These are phyloP conservation scores for Thinopyrum elongatum DNA, from an alignment of 176 grass and related monocot species.

Conservation along the genomic window DNA sequence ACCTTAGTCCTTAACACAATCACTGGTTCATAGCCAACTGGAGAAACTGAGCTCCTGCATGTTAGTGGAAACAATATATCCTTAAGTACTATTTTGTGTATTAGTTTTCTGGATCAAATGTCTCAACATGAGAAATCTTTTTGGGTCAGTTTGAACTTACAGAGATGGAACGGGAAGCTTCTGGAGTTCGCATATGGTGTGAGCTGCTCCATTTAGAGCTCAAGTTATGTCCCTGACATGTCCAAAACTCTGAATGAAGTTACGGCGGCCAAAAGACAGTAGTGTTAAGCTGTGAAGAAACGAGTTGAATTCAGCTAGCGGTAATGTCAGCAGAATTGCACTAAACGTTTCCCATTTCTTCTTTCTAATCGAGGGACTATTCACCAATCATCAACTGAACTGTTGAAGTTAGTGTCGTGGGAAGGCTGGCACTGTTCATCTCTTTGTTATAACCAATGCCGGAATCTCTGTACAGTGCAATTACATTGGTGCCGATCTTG, in stretches of 20 bases:
- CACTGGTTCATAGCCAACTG: not conserved
- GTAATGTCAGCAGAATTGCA: not conserved
- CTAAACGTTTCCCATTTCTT: not conserved
- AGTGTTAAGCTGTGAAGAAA: not conserved
- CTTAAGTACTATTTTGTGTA: not conserved
- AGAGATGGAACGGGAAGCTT: not conserved
- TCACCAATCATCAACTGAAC: not conserved
- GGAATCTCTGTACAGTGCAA: constrained; percentile 12
- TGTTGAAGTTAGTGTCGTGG: not conserved
- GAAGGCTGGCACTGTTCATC: not conserved
- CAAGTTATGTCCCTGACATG: not conserved
- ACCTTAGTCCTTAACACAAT: not conserved
- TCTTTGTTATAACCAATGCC: not conserved
- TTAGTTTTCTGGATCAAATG: not conserved
- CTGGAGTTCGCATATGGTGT: not conserved
- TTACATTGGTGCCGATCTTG: constrained; percentile 11
- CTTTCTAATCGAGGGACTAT: not conserved
- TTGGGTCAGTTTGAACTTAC: not conserved
- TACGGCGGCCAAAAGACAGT: not conserved
- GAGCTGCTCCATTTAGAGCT: not conserved
- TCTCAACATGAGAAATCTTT: not conserved
- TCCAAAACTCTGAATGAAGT: not conserved
- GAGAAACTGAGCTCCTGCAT: not conserved
- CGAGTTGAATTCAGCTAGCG: not conserved
- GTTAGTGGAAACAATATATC: constrained; percentile 2